A percentile compares a stretch with the other conserved stretches of the same genome.
These are phyloP conservation scores for Komagataella kurtzmanii DNA, from an alignment of 805 yeast genomes.

Conservation along the genomic window DNA sequence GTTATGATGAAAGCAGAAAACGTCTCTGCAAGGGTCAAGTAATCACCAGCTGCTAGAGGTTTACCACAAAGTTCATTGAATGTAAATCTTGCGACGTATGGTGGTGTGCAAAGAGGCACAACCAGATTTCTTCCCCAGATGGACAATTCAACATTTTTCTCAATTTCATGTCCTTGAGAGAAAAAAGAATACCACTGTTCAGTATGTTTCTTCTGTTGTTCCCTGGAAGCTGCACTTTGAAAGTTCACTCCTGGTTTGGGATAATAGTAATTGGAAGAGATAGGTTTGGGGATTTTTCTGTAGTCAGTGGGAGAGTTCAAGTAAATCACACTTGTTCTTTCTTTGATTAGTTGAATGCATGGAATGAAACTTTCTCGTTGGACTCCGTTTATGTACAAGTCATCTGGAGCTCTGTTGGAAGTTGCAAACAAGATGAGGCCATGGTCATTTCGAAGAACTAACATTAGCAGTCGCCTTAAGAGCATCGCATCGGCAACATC, in stretches of 20 bases:
- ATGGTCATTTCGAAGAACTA: slow-evolving; percentile 55
- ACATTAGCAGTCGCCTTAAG: slow-evolving; percentile 57
- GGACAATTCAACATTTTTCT: slow-evolving; percentile 22
- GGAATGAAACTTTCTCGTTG: slow-evolving; percentile 90
- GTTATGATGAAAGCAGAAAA: slow-evolving; percentile 78
- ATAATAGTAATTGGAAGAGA: slow-evolving; percentile 62
- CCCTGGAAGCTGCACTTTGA: slow-evolving; percentile 32
- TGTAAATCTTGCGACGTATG: slow-evolving; percentile 79
- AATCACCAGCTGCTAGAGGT: slow-evolving; percentile 90
- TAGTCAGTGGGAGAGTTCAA: slow-evolving; percentile 91
- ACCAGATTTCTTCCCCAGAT: slow-evolving; percentile 83
- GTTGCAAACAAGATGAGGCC: slow-evolving; percentile 89
- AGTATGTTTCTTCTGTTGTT: slow-evolving; percentile 46
- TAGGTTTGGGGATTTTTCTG: slow-evolving; percentile 75
- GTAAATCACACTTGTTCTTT: slow-evolving; percentile 61
- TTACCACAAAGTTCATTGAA: slow-evolving; percentile 79
- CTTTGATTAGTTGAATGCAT: slow-evolving; percentile 70
- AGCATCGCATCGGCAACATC: slow-evolving; percentile 99
- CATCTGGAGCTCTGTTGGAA: slow-evolving; percentile 91
- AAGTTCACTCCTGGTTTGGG: slow-evolving; percentile 55
- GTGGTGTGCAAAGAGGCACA: slow-evolving; percentile 68
- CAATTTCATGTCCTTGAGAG: slow-evolving; percentile 40
- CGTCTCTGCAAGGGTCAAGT: slow-evolving; percentile 64
- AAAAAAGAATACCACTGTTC: slow-evolving; percentile 66
- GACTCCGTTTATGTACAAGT: slow-evolving; percentile 83